Evolutionary conservation across 495 filamentous ascomycete species (phyloP), one percentile per base, ranked within the genome.

Genomic region (Podospora australis): DNA sequence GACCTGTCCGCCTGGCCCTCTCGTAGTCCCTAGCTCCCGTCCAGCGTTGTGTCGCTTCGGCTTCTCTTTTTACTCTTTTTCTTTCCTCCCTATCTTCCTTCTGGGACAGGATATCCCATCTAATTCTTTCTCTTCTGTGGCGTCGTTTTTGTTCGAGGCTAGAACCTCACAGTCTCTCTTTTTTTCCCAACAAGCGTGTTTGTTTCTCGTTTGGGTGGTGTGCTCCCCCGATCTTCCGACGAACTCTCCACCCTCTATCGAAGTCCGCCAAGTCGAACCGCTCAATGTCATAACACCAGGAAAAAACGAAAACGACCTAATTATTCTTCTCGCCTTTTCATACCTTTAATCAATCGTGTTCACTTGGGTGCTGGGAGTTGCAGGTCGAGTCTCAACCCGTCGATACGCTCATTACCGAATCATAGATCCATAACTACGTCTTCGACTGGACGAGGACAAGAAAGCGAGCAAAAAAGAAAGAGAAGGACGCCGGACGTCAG

Each of bases 401-500:
- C n/a, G n/a, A 17, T 43, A 44, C 47, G 48, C 34, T 50, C 49
- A 46, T 41, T 39, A 43, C 21, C 22, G 46, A 48, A 10, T n/a
- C n/a, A n/a, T n/a, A n/a, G n/a, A n/a, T n/a, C n/a, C n/a, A n/a
- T n/a, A n/a, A n/a, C n/a, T n/a, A n/a, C n/a, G n/a, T n/a, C n/a
- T n/a, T n/a, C n/a, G n/a, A n/a, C n/a, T n/a, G n/a, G n/a, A 11
- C 13, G 28, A 43, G n/a, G 22, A 43, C 20, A 24, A 43, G 23
- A 26, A 43, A 43, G 4, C 14, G 17, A 25, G 4, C 19, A 30
- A 14, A 38, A 45, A 21, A 24, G 14, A 22, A 29, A n/a, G 29
- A 28, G n/a, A 30, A 50, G 68, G 70, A 70, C 70, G 71, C 72
- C 61, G 72, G 71, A 63, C 70, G 70, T 75, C 71, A 51, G 59